These are phyloP conservation scores for Paratinospora sagittata DNA, from an alignment of 164 flowering plant species.

Conservation along the genomic window DNA sequence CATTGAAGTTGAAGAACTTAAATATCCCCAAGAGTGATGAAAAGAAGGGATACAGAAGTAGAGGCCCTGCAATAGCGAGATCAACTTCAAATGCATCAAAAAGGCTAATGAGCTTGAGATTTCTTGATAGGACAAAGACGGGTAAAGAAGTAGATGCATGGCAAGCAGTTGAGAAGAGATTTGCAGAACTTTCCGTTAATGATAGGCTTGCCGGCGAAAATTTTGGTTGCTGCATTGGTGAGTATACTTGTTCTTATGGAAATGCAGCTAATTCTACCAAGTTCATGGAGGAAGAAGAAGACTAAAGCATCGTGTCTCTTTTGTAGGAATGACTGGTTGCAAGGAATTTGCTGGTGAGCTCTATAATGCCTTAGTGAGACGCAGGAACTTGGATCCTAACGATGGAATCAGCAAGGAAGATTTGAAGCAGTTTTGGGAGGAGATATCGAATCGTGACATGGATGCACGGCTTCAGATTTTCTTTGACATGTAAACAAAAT, in stretches of 20 bases:
- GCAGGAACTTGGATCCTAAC: conserved; percentile 33
- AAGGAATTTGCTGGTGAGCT: conserved; percentile 74
- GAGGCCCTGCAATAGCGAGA: conserved; percentile 28
- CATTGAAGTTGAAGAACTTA: conserved; percentile 8
- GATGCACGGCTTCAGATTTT: conserved; percentile 86
- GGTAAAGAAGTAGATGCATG: conserved; percentile 78
- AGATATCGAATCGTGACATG: conserved; percentile 56
- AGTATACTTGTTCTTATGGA: background rate
- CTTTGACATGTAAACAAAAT: conserved; percentile 78
- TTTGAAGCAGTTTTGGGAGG: conserved; percentile 68
- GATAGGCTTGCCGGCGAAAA: conserved; percentile 55
- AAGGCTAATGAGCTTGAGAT: conserved; percentile 62
- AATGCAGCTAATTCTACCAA: background rate
- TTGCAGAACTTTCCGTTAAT: conserved; percentile 41
- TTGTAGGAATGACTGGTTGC: conserved; percentile 76
- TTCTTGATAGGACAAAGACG: conserved; percentile 53
- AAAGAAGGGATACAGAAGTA: conserved; percentile 16
- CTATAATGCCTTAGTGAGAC: conserved; percentile 65
- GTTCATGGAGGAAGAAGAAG: background rate
- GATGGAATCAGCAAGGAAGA: conserved; percentile 50
- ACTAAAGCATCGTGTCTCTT: background rate
- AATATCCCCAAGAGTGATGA: conserved; percentile 17
- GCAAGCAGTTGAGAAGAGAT: conserved; percentile 64
- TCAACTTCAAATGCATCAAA: conserved; percentile 36
- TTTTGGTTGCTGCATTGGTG: conserved; percentile 78